Evolutionary conservation across 1,284 basidiomycete species (phyloP).

Genomic region (Ceratobasidium sp.): DNA sequence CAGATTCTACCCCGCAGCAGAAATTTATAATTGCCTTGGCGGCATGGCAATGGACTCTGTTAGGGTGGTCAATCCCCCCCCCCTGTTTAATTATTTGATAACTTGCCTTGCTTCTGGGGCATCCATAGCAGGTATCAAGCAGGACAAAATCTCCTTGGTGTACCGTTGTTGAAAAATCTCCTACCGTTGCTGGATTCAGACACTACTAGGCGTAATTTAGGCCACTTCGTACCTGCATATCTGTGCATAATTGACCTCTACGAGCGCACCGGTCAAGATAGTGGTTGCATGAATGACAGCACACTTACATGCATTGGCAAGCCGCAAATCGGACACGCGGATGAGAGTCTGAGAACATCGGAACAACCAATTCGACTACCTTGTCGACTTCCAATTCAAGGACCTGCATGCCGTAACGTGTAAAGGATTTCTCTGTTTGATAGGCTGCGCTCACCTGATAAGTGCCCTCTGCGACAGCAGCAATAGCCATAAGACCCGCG

Average conservation of each 20-base stretch:
- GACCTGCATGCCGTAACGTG: conserved; percentile 63
- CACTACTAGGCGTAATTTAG: neutral
- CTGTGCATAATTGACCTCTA: conserved; percentile 86
- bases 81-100: neutral
- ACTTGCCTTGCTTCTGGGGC: conserved; percentile 80
- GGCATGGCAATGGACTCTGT: conserved; percentile 85
- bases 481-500: conserved; percentile 84
- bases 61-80: neutral
- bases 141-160: conserved; percentile 75
- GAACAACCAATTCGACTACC: conserved; percentile 82
- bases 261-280: conserved; percentile 21
- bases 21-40: conserved; percentile 91
- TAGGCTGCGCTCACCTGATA: conserved; percentile 64
- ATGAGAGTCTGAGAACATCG: conserved; percentile 81
- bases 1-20: conserved; percentile 83
- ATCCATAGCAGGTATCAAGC: conserved; percentile 79
- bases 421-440: no score
- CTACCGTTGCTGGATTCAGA: conserved; percentile 57
- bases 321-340: conserved; percentile 87
- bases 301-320: conserved; percentile 85
- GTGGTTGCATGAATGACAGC: conserved; percentile 31
- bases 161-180: conserved; percentile 82
- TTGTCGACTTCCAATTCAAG: conserved; percentile 83
- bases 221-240: conserved; percentile 72
- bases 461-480: conserved; percentile 80